A percentile compares a stretch with the other conserved stretches of the same genome.
These are phyloP conservation scores for Mrakia frigida DNA, from an alignment of 768 basidiomycete genomes.

Conservation along the genomic window DNA sequence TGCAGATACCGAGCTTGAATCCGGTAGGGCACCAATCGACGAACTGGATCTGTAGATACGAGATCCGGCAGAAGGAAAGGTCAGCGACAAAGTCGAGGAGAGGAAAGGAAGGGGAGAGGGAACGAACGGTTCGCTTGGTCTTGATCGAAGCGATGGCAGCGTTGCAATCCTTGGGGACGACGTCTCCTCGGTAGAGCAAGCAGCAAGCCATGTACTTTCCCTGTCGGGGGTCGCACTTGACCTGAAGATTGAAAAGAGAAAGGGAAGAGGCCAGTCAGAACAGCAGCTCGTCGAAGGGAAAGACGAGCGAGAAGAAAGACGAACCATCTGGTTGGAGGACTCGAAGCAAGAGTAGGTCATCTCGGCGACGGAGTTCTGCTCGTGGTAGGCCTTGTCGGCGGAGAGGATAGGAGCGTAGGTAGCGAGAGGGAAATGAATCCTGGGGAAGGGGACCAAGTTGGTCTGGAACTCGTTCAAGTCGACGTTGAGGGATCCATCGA, in stretches of 20 bases:
- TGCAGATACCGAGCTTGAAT: slow-evolving; percentile 91
- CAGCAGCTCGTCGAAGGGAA: background rate
- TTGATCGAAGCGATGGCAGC: slow-evolving; percentile 89
- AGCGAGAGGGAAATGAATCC: slow-evolving; percentile 96
- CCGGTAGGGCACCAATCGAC: slow-evolving; percentile 58
- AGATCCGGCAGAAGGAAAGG: background rate
- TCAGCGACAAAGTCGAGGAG: too few relatives aligned
- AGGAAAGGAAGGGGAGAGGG: background rate
- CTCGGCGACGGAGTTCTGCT: slow-evolving; percentile 94
- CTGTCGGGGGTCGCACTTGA: slow-evolving; percentile 89
- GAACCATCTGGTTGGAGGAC: slow-evolving; percentile 88
- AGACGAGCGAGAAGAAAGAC: slow-evolving; percentile 17
- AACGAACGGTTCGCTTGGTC: slow-evolving; percentile 82
- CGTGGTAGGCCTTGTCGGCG: slow-evolving; percentile 85
- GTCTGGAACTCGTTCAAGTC: slow-evolving; percentile 98
- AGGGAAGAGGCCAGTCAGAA: slow-evolving; percentile 12
- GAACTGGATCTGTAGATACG: slow-evolving; percentile 33
- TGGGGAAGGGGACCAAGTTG: slow-evolving; percentile 97
- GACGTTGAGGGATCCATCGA: slow-evolving; percentile 95
- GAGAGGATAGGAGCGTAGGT: slow-evolving; percentile 93
- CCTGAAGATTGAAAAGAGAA: slow-evolving; percentile 37
- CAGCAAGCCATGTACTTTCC: slow-evolving; percentile 98
- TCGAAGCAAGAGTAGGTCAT: slow-evolving; percentile 99
- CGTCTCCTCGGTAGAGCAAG: slow-evolving; percentile 88
- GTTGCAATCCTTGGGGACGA: slow-evolving; percentile 93